Base-by-base conservation (phyloP, 495 filamentous ascomycete genomes). In the Tricharina praecox region DNA sequence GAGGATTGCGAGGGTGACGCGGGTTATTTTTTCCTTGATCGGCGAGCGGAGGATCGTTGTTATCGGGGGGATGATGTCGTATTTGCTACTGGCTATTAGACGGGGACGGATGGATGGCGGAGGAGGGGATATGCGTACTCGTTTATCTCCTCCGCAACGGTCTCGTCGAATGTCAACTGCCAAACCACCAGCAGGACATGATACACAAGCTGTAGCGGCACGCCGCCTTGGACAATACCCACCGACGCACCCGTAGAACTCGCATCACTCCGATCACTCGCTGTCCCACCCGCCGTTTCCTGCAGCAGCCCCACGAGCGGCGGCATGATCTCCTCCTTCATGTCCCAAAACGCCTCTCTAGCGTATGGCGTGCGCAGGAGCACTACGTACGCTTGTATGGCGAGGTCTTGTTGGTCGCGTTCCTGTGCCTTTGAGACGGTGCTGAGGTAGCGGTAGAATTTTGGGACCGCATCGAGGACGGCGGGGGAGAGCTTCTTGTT, bases 21-120 rank as follows among this genome's bases (percentile, higher is more conserved):
- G 78, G 0, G 90, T 94, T 0, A 86, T 94, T 68, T 99, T 99
- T 64, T 96, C 90, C 63, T 99, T 99, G 25, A 88, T 86, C 3
- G 90, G 93, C 11, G 93, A 68, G 23, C 85, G 79, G 36, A 96
- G 73, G 30, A 99, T 77, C 28, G 87, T 81, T 18, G 80, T 85
- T 63, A 92, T 94, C 48, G 94, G 76, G 40, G 85, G 76, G 49
- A 95, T 73, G 53, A 96, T 78, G 56, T 96, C 86, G 66, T 93
- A 82, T 66, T 92, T 85, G 40, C 86, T 93, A 35, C 13, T 35
- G 48, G 34, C 35, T 5, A 34, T 38, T 19, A 46, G 25, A 13
- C 11, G 15, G 3, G 24, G 18, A 21, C 11, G 23, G 34, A 15
- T 20, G 19, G 15, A 28, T 5, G 7, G 39, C 18, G 39, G 10